phyloP scores from a whole-genome alignment of 1,284 basidiomycete genomes.

The Leccinum fallax region DNA sequence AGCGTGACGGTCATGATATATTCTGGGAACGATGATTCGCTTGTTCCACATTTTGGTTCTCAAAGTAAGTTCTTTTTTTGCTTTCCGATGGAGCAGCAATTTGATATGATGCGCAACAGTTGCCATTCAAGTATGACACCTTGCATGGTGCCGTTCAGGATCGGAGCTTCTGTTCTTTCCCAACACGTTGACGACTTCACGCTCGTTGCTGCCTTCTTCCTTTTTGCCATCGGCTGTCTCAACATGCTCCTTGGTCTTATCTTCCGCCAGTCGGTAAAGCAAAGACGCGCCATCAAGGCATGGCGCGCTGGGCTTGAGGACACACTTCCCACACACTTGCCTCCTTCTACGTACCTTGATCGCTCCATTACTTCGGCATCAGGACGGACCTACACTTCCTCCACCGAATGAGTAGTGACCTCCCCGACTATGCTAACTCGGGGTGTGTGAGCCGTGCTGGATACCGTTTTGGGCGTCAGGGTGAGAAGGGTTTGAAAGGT shows the following conservation, averaged over 20 bases:
- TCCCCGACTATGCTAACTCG: slow-evolving; percentile 30
- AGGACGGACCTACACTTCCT: slow-evolving; percentile 41
- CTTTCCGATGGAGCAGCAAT: no score
- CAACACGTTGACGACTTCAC: slow-evolving; percentile 86
- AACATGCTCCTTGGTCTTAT: slow-evolving; percentile 80
- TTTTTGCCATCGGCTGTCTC: slow-evolving; percentile 82
- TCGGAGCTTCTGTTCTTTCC: slow-evolving; percentile 81
- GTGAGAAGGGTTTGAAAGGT: slow-evolving; percentile 73
- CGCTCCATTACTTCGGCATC: slow-evolving; percentile 32
- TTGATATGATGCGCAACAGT: no score
- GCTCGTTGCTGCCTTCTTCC: slow-evolving; percentile 84
- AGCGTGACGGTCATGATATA: no score
- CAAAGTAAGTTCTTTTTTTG: no score
- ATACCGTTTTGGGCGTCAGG: slow-evolving; percentile 69
- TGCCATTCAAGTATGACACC: no score
- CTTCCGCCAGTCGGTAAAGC: slow-evolving; percentile 66
- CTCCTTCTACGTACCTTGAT: slow-evolving; percentile 33
- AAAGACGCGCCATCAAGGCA: slow-evolving; percentile 59
- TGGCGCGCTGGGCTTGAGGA: slow-evolving; percentile 61
- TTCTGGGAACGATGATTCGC: no score
- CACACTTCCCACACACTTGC: slow-evolving; percentile 51
- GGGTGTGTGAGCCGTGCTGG: slow-evolving; percentile 42
- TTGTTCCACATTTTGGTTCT: no score
- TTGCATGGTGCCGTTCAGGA: slow-evolving; percentile 38
- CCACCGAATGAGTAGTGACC: slow-evolving; percentile 34